Percentiles rank a stretch among this genome's conserved stretches.
Evolutionary conservation across 2,329 filamentous ascomycete genomes (phyloP).

Genomic region (Botryotinia convoluta): DNA sequence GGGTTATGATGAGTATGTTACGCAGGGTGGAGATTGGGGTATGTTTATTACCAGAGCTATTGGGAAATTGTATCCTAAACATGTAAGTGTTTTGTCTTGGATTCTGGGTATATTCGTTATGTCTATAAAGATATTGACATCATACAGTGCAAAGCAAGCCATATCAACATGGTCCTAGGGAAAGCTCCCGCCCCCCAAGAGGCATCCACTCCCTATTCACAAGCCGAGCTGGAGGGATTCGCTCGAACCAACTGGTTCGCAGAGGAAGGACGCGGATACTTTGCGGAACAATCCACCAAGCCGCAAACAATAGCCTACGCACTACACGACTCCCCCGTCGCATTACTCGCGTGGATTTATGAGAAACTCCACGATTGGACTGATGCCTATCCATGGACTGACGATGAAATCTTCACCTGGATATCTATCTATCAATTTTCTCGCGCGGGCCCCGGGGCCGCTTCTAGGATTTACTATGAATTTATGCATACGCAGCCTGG

Average conservation of each 20-base stretch:
- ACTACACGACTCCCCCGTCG: slow-evolving; percentile 67
- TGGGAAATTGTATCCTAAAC: slow-evolving; percentile 54
- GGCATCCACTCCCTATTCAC: slow-evolving; percentile 7
- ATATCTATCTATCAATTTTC: slow-evolving; percentile 72
- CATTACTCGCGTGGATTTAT: slow-evolving; percentile 72
- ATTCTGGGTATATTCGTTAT: not conserved
- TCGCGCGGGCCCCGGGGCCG: slow-evolving; percentile 65
- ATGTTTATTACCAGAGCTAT: slow-evolving; percentile 62
- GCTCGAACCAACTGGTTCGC: slow-evolving; percentile 26
- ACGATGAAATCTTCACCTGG: slow-evolving; percentile 76
- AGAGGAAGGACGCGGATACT: slow-evolving; percentile 28
- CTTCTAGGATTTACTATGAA: slow-evolving; percentile 71
- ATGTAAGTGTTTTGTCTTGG: slow-evolving; percentile 1
- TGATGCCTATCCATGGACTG: slow-evolving; percentile 68
- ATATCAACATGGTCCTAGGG: slow-evolving; percentile 26
- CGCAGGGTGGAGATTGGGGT: slow-evolving; percentile 72
- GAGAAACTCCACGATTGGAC: slow-evolving; percentile 80
- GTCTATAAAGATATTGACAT: not conserved
- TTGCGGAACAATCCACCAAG: slow-evolving; percentile 42
- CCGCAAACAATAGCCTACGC: slow-evolving; percentile 70
- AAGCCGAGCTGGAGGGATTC: slow-evolving; percentile 25
- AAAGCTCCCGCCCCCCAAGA: not conserved
- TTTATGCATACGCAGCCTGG: slow-evolving; percentile 42
- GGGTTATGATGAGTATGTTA: slow-evolving; percentile 59
- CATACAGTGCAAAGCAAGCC: slow-evolving; percentile 51